Base-by-base conservation (phyloP, 129 eudicot species). In the Helichrysum umbraculigerum region DNA sequence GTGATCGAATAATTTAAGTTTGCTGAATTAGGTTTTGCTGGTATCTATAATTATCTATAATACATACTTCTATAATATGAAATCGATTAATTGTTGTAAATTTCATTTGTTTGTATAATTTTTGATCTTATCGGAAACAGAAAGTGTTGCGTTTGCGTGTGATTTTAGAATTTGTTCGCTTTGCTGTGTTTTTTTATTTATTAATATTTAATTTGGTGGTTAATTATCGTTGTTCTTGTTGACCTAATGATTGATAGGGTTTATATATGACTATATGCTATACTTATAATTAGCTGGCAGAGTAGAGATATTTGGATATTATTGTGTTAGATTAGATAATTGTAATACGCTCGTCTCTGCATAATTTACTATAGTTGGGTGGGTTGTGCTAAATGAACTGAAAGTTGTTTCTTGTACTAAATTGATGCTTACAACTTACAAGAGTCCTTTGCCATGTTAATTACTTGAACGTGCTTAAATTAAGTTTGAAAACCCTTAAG, bases 131-230 rank as follows among this genome's bases (percentile, higher is more conserved):
- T 42, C 15, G 21, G 22, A 44, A 17, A 56, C 28, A 15, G 56
- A 16, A 71, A 67, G 20, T 39, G 64, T 80, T 74, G 84, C 84
- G 84, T 80, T 80, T 80, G 84, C 79, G 84, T 74, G 84, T 59
- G 75, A 80, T 80, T 69, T 54, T 80, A 7, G 79, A 73, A 32
- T 67, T 78, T 57, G 65, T 68, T 80, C n/a, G 4, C 33, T 72
- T 68, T 58, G 51, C 17, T 65, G 66, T 51, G 72, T 29, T 17
- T 77, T 71, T 72, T 3, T 32, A 25, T 63, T 79, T 51, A 20
- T 21, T 21, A 0, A 63, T 78, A 78, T 70, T 70, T 61, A 59
- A 70, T 57, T 41, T 65, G 30, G 50, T 52, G 41, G 33, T 58
- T 28, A 57, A 57, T 69, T 0, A 11, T 19, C 59, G 75, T 77